Conservation (phyloP, 495 filamentous ascomycete species). For the Pseudoneurospora amorphoporcata region DNA sequence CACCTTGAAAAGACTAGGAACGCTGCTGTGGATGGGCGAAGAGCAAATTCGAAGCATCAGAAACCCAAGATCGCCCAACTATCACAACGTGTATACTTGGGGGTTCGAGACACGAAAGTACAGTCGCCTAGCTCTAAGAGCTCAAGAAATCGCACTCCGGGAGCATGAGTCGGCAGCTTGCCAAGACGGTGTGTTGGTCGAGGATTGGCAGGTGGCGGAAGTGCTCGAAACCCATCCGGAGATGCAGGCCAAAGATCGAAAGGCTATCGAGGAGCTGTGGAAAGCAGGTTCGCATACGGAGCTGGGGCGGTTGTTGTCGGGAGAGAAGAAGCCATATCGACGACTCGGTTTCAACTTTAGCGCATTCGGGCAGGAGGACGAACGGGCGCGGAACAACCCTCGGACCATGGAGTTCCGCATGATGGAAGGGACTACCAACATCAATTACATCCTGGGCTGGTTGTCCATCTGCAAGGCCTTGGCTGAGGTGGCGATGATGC, state of each 20-base stretch:
- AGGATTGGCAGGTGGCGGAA: slow-evolving; percentile 4
- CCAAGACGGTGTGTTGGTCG: neutral
- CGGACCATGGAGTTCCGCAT: slow-evolving; percentile 25
- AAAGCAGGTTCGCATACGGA: slow-evolving; percentile 7
- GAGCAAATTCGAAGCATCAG: slow-evolving; percentile 21
- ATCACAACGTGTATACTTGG: slow-evolving; percentile 22
- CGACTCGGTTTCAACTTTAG: slow-evolving; percentile 28
- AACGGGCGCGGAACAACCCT: slow-evolving; percentile 17
- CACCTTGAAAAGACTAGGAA: slow-evolving; percentile 18
- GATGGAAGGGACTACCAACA: slow-evolving; percentile 20
- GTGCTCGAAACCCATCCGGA: neutral
- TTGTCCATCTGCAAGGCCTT: slow-evolving; percentile 16
- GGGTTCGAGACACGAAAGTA: slow-evolving; percentile 15
- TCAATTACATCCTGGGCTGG: slow-evolving; percentile 15
- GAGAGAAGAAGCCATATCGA: slow-evolving; percentile 11
- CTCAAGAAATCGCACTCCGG: neutral
- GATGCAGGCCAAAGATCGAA: neutral
- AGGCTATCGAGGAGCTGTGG: slow-evolving; percentile 17
- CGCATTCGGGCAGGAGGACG: slow-evolving; percentile 23
- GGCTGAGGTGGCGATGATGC: slow-evolving; percentile 10
- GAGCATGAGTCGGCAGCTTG: neutral
- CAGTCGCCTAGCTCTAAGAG: slow-evolving; percentile 15
- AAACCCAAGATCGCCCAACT: slow-evolving; percentile 22
- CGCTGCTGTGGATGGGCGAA: slow-evolving; percentile 22
- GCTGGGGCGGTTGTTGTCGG: slow-evolving; percentile 20